Conservation (phyloP, 257 asterid genomes). For the Fraxinus cuspidata region DNA sequence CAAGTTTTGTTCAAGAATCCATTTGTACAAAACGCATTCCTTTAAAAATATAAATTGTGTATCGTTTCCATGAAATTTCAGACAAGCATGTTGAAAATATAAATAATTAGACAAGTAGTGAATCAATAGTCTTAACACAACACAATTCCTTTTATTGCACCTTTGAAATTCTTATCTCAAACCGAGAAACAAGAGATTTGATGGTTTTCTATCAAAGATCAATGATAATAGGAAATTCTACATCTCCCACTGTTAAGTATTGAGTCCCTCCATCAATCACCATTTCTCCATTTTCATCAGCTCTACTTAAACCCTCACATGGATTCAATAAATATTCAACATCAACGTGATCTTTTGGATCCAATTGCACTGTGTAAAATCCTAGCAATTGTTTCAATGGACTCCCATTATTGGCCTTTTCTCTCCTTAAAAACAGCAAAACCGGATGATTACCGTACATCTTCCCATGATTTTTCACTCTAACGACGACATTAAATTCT, state of each 20-base stretch:
- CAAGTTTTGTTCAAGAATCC: too few species aligned
- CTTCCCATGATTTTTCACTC: constrained; percentile 45
- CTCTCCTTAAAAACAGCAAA: constrained; percentile 44
- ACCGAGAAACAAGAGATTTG: background rate
- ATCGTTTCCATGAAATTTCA: too few species aligned
- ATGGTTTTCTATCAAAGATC: constrained; percentile 12
- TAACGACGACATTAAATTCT: constrained; percentile 26
- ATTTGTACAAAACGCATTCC: too few species aligned
- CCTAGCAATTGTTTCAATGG: constrained; percentile 62
- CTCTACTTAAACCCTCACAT: constrained; percentile 51
- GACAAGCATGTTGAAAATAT: too few species aligned
- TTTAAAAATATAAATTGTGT: too few species aligned
- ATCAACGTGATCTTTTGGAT: constrained; percentile 30
- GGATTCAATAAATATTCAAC: constrained; percentile 48
- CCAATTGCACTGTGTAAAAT: constrained; percentile 43
- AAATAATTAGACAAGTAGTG: too few species aligned
- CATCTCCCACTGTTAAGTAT: constrained; percentile 50
- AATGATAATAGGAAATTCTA: constrained; percentile 37
- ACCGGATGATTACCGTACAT: constrained; percentile 66
- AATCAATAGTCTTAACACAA: background rate
- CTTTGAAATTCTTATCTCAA: background rate
- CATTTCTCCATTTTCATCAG: constrained; percentile 46
- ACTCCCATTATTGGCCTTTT: constrained; percentile 15
- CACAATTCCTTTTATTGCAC: background rate
- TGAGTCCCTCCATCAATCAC: constrained; percentile 56